A percentile compares a stretch with the other conserved stretches of the same genome.
Evolutionary conservation across 805 yeast species (phyloP).

Genomic region (Komagataella kurtzmanii): DNA sequence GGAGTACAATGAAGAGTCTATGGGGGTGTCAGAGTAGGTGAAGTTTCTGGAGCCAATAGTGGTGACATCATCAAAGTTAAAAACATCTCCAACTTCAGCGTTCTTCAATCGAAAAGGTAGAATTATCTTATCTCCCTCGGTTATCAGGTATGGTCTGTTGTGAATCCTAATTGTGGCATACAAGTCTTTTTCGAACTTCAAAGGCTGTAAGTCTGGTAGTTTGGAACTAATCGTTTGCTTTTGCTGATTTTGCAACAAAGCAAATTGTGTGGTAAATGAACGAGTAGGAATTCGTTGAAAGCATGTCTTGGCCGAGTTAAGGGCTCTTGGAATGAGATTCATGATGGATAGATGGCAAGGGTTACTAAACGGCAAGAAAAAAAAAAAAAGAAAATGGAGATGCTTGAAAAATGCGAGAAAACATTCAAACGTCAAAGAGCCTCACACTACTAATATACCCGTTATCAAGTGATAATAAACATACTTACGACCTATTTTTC

Average conservation of each 20-base stretch:
- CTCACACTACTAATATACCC: not conserved
- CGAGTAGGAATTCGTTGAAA: not conserved
- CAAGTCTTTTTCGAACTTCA: slow-evolving; percentile 53
- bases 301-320: not conserved
- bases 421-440: not conserved
- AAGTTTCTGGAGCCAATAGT: slow-evolving; percentile 79
- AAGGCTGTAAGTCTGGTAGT: slow-evolving; percentile 36
- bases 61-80: slow-evolving; percentile 60
- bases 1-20: slow-evolving; percentile 38
- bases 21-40: slow-evolving; percentile 44
- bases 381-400: not conserved
- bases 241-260: not conserved
- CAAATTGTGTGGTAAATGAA: not conserved
- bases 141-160: slow-evolving; percentile 75
- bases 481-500: not conserved
- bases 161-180: slow-evolving; percentile 79
- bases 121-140: slow-evolving; percentile 77
- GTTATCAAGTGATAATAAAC: not conserved
- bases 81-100: slow-evolving; percentile 74
- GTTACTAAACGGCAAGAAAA: not conserved
- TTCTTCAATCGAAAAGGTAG: slow-evolving; percentile 69
- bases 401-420: not conserved
- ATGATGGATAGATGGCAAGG: not conserved
- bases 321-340: not conserved
- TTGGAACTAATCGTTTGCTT: not conserved